Conservation (phyloP, 306 rosid species). For the Pyrus communis region DNA sequence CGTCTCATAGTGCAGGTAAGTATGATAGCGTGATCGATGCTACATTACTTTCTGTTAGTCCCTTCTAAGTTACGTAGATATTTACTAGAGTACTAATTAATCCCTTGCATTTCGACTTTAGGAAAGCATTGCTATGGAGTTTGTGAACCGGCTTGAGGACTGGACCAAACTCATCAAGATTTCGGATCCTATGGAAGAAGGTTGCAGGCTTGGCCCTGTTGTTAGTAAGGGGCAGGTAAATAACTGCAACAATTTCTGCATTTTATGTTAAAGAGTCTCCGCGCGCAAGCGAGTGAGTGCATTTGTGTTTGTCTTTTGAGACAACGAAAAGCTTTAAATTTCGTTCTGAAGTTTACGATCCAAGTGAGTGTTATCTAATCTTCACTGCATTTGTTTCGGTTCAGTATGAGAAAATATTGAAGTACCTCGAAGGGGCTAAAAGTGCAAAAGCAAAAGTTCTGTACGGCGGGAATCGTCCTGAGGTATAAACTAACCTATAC, state of each 20-base stretch:
- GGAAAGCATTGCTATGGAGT: slow-evolving; percentile 77
- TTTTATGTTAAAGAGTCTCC: too few species aligned
- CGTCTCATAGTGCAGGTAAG: slow-evolving; percentile 83
- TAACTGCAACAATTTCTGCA: not conserved
- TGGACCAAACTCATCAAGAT: slow-evolving; percentile 75
- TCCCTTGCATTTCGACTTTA: slow-evolving; percentile 22
- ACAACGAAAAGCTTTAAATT: not conserved
- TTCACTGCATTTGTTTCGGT: slow-evolving; percentile 23
- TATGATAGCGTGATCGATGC: not conserved
- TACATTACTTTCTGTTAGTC: not conserved
- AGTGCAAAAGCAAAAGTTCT: slow-evolving; percentile 77
- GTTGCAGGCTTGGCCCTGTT: slow-evolving; percentile 92
- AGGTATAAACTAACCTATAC: slow-evolving; percentile 38
- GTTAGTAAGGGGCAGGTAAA: slow-evolving; percentile 78
- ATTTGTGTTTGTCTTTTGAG: too few species aligned
- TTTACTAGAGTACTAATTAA: not conserved
- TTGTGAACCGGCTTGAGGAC: slow-evolving; percentile 59
- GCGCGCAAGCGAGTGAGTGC: too few species aligned
- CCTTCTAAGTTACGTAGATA: not conserved
- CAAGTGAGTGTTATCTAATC: slow-evolving; percentile 10
- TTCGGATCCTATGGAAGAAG: slow-evolving; percentile 91
- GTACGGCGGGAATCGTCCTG: slow-evolving; percentile 80
- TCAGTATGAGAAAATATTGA: slow-evolving; percentile 76
- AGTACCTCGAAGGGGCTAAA: slow-evolving; percentile 66
- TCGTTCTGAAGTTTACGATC: not conserved